Base-by-base conservation (phyloP, 768 basidiomycete genomes). In the Baorangia bicolor region DNA sequence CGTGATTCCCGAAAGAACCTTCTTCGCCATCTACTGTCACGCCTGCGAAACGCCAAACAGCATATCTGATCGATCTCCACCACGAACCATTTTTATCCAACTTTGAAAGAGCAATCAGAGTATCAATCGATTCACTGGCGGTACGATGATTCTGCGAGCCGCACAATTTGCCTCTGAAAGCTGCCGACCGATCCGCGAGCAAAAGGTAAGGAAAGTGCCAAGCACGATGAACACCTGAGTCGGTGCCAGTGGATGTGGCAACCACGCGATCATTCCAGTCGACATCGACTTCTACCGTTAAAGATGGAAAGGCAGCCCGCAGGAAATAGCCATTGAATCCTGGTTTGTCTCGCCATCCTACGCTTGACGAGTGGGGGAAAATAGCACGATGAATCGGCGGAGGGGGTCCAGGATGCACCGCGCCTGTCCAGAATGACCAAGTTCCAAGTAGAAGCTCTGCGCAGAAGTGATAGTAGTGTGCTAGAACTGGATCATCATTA, bases 381-480 rank as follows among this genome's bases (percentile, higher is more conserved):
- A 93, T 90, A 12, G 81, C 77, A 38, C 92, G 84, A 61, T 83
- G 73, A 20, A 92, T 77, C 0, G 79, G 77, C 0, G 88, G 85
- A 16, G 84, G 78, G 42, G 60, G 56, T n/a, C 55, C 56, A 40
- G 69, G 53, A 53, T 67, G 63, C 18, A 59, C 56, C 7, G 85
- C 78, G 34, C 86, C 85, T 42, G 77, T 75, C 86, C 86, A 90
- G 62, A 90, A 81, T 2, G 88, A 81, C 80, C 89, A 90, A 4
- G 81, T 73, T 31, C 91, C 92, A 31, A 93, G 75, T 53, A 91
- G 73, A 44, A 91, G 82, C 66, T 94, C 92, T 0, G 88, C 92
- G 31, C 87, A 88, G 56, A 91, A 86, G 71, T 94, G 92, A 71
- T 93, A 94, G 69, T 92, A 94, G 68, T 94, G 92, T 43, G 78